A percentile compares a stretch with the other conserved stretches of the same genome.
Conservation (phyloP, 2,329 filamentous ascomycete genomes). For the Aspergillus piperis region DNA sequence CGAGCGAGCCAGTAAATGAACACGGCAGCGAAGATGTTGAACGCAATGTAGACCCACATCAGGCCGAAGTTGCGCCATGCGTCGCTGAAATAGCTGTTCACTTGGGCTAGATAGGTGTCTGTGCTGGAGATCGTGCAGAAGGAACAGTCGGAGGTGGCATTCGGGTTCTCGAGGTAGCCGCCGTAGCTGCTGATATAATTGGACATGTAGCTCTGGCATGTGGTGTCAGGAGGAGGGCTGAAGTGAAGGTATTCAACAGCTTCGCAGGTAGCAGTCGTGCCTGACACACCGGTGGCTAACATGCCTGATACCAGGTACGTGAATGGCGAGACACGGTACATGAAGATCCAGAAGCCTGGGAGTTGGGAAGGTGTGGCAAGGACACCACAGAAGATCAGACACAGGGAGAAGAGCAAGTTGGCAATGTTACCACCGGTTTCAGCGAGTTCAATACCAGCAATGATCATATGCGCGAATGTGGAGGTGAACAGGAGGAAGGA, state of each 20-base stretch:
- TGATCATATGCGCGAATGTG: slow-evolving; percentile 73
- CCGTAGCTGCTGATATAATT: slow-evolving; percentile 40
- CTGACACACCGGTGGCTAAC: slow-evolving; percentile 41
- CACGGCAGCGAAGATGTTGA: slow-evolving; percentile 63
- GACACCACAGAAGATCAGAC: slow-evolving; percentile 59
- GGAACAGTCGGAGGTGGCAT: slow-evolving; percentile 49
- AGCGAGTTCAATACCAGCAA: slow-evolving; percentile 68
- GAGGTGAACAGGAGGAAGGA: slow-evolving; percentile 71
- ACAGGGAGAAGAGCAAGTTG: slow-evolving; percentile 61
- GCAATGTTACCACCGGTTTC: slow-evolving; percentile 67
- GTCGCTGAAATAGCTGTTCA: slow-evolving; percentile 48
- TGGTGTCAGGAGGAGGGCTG: slow-evolving; percentile 58
- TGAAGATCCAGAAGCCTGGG: slow-evolving; percentile 76
- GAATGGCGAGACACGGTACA: slow-evolving; percentile 70
- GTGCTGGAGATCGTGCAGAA: slow-evolving; percentile 52
- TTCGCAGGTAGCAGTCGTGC: slow-evolving; percentile 33
- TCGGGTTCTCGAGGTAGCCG: slow-evolving; percentile 48
- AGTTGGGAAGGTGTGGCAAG: slow-evolving; percentile 57
- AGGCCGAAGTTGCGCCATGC: slow-evolving; percentile 72
- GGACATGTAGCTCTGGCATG: slow-evolving; percentile 58
- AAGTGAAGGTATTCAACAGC: slow-evolving; percentile 35
- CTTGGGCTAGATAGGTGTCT: slow-evolving; percentile 50
- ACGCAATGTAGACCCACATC: slow-evolving; percentile 65
- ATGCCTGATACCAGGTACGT: slow-evolving; percentile 60
- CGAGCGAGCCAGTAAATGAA: slow-evolving; percentile 64